phyloP scores from a whole-genome alignment of 768 basidiomycete genomes.

The Podaxis sp. region DNA sequence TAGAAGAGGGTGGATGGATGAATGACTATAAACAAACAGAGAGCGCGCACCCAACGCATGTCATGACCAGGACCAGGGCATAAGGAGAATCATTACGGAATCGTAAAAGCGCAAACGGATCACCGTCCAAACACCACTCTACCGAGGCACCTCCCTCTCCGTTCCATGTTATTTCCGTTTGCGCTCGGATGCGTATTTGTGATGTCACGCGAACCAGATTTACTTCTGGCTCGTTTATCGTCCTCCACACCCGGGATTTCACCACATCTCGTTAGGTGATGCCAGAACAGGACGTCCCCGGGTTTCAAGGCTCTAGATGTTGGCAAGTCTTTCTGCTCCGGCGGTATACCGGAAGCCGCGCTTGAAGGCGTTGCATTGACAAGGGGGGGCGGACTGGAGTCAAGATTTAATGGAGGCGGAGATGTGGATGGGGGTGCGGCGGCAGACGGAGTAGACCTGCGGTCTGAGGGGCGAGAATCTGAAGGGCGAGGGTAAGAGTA shows the following conservation, averaged over 20 bases:
- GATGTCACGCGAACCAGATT: neutral
- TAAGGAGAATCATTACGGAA: neutral
- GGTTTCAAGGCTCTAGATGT: slow-evolving; percentile 40
- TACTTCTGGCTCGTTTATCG: slow-evolving; percentile 51
- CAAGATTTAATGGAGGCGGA: slow-evolving; percentile 16
- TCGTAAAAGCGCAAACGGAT: slow-evolving; percentile 5
- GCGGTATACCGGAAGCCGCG: slow-evolving; percentile 13
- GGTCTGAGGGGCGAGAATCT: slow-evolving; percentile 21
- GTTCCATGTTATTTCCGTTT: slow-evolving; percentile 1
- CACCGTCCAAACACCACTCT: slow-evolving; percentile 13
- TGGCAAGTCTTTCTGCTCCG: slow-evolving; percentile 40
- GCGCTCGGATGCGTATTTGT: neutral
- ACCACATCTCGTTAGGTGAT: slow-evolving; percentile 67
- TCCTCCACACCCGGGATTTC: slow-evolving; percentile 71
- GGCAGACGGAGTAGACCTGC: slow-evolving; percentile 13
- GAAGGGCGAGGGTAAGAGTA: slow-evolving; percentile 15
- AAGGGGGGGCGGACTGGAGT: slow-evolving; percentile 26
- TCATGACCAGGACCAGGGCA: neutral
- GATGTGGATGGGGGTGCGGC: slow-evolving; percentile 12
- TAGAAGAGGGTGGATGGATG: neutral
- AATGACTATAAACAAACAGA: neutral
- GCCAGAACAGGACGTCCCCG: slow-evolving; percentile 74
- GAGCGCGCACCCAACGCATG: neutral
- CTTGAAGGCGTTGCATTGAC: slow-evolving; percentile 23
- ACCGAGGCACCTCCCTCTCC: slow-evolving; percentile 10